Base-by-base conservation (phyloP, 225 moss, liverwort and hornwort species). In the Physcomitrium patens region DNA sequence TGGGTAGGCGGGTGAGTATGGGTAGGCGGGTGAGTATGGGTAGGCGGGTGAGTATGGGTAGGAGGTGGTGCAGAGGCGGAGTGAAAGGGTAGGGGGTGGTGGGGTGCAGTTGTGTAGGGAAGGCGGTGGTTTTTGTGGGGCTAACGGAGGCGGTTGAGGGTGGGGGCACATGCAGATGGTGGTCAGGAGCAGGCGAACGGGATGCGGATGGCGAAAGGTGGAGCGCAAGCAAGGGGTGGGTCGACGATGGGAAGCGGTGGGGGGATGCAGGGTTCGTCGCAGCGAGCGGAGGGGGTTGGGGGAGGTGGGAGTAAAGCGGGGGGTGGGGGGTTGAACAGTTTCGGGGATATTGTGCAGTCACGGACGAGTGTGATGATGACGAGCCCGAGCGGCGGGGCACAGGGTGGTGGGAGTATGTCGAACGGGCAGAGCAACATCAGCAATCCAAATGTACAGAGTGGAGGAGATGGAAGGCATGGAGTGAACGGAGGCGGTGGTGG, bases 161-260 rank as follows among this genome's bases (percentile, higher is more conserved):
- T 67, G 52, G 60, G 61, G 31, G 2, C 5, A 1, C 24, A 24
- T 78, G 41, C 79, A 84, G 81, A 84, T 58, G 81, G 78, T 22
- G 82, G 79, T 9, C 76, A 76, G 73, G 88, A 88, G 48, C 85
- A 80, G 48, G 73, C 68, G 77, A 85, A 78, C 9, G 80, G 85
- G 51, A 76, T 83, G 70, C 78, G 80, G 27, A 43, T 71, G 69
- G 16, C 66, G 58, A 76, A 80, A 57, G 82, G 82, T 54, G 68
- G 80, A 28, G 60, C 73, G 44, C 80, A 77, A 70, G 74, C 67
- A 3, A 79, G 87, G 51, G 70, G 63, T 22, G 77, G 68, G 23
- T 74, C 79, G 11, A 12, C 79, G 41, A 58, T 74, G 67, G 62
- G 74, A 17, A 70, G 76, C 31, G 74, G 81, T 70, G 58, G 73